These are phyloP conservation scores for Pistacia integerrima DNA, from an alignment of 345 rosid genomes.

Conservation along the genomic window DNA sequence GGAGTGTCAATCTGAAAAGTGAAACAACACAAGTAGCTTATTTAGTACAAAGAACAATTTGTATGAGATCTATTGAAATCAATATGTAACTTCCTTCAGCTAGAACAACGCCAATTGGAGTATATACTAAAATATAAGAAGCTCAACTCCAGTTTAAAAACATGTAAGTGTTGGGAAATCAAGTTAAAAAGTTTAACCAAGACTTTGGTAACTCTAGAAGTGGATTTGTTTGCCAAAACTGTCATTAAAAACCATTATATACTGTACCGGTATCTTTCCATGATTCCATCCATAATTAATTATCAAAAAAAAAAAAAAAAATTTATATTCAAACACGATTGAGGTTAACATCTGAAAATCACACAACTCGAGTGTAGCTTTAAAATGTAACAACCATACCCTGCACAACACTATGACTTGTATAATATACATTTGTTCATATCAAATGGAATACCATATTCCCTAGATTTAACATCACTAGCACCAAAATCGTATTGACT, in stretches of 20 bases:
- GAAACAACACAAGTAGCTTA: conserved; percentile 24
- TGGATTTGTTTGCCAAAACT: conserved; percentile 4
- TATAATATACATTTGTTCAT: not conserved
- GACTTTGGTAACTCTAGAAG: not conserved
- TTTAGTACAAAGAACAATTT: conserved; percentile 13
- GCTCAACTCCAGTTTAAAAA: not conserved
- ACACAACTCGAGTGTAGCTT: not conserved
- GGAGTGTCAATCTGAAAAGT: conserved; percentile 85
- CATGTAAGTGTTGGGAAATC: not conserved
- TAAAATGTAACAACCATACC: not conserved
- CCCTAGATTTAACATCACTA: conserved; percentile 1
- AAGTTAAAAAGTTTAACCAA: not conserved
- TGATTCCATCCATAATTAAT: conserved; percentile 2
- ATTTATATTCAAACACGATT: not conserved
- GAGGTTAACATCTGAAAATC: not conserved
- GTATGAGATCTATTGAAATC: not conserved
- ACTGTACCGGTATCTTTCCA: not conserved
- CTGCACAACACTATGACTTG: not conserved
- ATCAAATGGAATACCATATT: conserved; percentile 6
- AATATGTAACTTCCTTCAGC: not conserved
- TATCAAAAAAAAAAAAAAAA: not conserved
- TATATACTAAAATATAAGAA: not conserved
- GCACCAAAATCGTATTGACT: not conserved
- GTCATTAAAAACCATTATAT: not conserved
- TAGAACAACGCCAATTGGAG: conserved; percentile 3